Percentiles rank a stretch among this genome's conserved stretches.
Conservation (phyloP, 352 stramenopile genomes). For the Pythium insidiosum region DNA sequence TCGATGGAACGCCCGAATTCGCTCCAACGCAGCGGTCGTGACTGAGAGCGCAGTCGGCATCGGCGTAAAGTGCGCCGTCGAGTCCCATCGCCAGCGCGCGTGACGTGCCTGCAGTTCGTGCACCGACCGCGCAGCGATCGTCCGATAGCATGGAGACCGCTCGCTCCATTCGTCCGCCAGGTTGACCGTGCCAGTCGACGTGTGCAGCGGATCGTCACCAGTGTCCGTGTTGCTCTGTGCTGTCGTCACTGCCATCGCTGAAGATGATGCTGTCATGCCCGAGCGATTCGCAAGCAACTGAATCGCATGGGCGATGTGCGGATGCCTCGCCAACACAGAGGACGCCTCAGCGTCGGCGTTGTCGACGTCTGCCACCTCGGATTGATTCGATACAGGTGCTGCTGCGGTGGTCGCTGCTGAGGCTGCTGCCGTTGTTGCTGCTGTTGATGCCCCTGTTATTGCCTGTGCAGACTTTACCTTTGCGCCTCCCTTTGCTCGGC, state of each 20-base stretch:
- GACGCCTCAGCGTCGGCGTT: too few relatives aligned
- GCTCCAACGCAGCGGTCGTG: slow-evolving; percentile 13
- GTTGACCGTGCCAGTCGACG: too few relatives aligned
- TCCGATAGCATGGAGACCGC: slow-evolving; percentile 35
- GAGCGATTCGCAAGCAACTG: slow-evolving; percentile 17
- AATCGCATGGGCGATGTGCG: slow-evolving; percentile 33
- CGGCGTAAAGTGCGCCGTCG: slow-evolving; percentile 23
- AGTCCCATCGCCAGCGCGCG: slow-evolving; percentile 41
- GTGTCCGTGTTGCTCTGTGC: too few relatives aligned
- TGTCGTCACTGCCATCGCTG: neutral
- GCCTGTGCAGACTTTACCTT: too few relatives aligned
- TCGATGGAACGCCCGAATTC: slow-evolving; percentile 11
- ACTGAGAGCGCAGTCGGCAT: neutral
- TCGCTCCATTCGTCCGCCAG: slow-evolving; percentile 33
- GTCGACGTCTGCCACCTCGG: too few relatives aligned
- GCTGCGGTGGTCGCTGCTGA: too few relatives aligned
- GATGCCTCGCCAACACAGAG: too few relatives aligned
- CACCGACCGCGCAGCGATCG: slow-evolving; percentile 21
- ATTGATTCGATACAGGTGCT: too few relatives aligned
- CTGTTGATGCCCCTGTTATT: too few relatives aligned
- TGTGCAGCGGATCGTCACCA: too few relatives aligned
- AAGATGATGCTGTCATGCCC: neutral
- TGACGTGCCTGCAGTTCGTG: slow-evolving; percentile 18
- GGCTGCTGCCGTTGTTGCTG: too few relatives aligned
- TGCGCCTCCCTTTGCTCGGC: too few relatives aligned